A percentile compares a stretch with the other conserved stretches of the same genome.
Evolutionary conservation across 805 yeast genomes (phyloP).

Genomic region (Grigorovia transvaalensis): DNA sequence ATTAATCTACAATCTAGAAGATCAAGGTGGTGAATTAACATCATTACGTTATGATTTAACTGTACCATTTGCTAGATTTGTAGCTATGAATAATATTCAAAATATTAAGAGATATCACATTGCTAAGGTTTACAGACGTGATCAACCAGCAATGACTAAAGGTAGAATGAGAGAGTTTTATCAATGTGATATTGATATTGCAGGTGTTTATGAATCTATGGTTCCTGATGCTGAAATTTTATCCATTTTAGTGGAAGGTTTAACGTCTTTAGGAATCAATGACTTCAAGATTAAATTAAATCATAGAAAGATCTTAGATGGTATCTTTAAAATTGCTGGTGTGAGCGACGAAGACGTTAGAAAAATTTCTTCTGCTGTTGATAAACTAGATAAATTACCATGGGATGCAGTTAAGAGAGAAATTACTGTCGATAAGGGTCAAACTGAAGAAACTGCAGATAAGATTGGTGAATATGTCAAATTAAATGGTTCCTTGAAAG

Average conservation of each 20-base stretch:
- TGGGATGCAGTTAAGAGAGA: slow-evolving; percentile 93
- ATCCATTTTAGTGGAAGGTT: slow-evolving; percentile 74
- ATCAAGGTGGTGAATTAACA: slow-evolving; percentile 97
- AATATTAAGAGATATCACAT: slow-evolving; percentile 90
- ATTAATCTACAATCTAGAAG: slow-evolving; percentile 89
- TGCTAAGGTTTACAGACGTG: slow-evolving; percentile 97
- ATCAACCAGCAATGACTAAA: slow-evolving; percentile 99
- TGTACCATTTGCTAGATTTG: slow-evolving; percentile 95
- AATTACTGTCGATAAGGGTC: slow-evolving; percentile 85
- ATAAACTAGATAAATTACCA: slow-evolving; percentile 88
- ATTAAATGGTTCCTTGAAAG: slow-evolving; percentile 64
- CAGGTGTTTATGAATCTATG: slow-evolving; percentile 88
- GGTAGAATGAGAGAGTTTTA: slow-evolving; percentile 99
- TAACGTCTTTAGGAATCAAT: slow-evolving; percentile 68
- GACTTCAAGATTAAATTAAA: slow-evolving; percentile 89
- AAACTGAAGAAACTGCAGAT: slow-evolving; percentile 86
- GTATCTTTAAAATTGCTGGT: slow-evolving; percentile 91
- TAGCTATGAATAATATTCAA: slow-evolving; percentile 89
- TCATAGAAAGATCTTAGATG: slow-evolving; percentile 93
- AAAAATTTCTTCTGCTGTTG: slow-evolving; percentile 89
- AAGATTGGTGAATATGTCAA: slow-evolving; percentile 86
- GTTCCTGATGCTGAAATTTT: slow-evolving; percentile 92
- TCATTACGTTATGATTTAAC: slow-evolving; percentile 94
- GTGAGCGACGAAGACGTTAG: slow-evolving; percentile 90
- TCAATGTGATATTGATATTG: slow-evolving; percentile 97